Percentiles rank a stretch among this genome's conserved stretches.
Evolutionary conservation across 1,139 yeast genomes (phyloP).

Genomic region (Sugiyamaella paludigena): DNA sequence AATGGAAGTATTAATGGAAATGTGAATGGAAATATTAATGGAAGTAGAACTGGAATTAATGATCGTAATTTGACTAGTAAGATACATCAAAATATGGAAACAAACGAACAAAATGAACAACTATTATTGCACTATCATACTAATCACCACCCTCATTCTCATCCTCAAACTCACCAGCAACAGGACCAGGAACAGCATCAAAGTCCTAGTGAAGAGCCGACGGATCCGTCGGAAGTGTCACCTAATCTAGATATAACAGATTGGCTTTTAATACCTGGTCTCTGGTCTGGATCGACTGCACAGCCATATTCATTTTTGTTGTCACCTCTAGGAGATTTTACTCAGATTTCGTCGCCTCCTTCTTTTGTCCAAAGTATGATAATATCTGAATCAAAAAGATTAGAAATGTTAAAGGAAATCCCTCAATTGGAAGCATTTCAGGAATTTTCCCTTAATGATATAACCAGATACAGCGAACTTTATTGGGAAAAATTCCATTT

Average conservation of each 20-base stretch:
- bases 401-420: conserved; percentile 18
- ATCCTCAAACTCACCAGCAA: no score
- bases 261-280: conserved; percentile 15
- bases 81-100: no score
- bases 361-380: conserved; percentile 15
- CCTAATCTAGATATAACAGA: conserved; percentile 12
- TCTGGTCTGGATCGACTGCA: neutral
- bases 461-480: conserved; percentile 21
- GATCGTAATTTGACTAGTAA: no score
- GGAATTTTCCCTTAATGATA: conserved; percentile 17
- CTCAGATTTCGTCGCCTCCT: conserved; percentile 21
- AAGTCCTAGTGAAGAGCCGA: neutral
- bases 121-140: no score
- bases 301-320: conserved; percentile 7
- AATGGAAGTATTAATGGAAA: neutral
- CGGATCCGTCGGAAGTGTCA: conserved; percentile 2
- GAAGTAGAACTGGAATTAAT: neutral
- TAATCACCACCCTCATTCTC: no score
- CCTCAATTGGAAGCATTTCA: conserved; percentile 16
- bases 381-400: conserved; percentile 22
- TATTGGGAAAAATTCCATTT: conserved; percentile 63
- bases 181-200: no score
- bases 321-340: conserved; percentile 12
- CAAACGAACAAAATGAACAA: no score
- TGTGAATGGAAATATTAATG: neutral